Conservation (phyloP, 768 basidiomycete species). For the Trametopsis cervina region DNA sequence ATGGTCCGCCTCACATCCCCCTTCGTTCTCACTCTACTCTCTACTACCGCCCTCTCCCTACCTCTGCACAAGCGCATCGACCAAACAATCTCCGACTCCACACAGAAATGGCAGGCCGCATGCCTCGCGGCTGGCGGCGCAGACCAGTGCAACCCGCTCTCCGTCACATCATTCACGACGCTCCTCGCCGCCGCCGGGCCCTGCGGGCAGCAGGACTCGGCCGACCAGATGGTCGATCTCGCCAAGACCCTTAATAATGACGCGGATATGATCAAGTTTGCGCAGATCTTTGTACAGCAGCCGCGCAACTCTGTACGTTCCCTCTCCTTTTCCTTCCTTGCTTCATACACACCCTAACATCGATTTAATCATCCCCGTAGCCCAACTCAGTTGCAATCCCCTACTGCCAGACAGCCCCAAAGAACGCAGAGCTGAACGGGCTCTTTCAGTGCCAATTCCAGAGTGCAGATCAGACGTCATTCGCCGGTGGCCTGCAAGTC, state of each 20-base stretch:
- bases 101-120: conserved; percentile 42
- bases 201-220: conserved; percentile 41
- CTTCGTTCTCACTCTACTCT: conserved; percentile 24
- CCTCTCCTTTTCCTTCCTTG: background rate
- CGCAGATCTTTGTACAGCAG: conserved; percentile 52
- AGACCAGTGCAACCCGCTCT: conserved; percentile 48
- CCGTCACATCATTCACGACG: conserved; percentile 47
- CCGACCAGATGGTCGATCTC: conserved; percentile 44
- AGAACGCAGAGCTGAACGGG: conserved; percentile 47
- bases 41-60: conserved; percentile 22
- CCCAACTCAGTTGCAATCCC: conserved; percentile 28
- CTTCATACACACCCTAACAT: background rate
- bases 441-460: conserved; percentile 55
- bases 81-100: conserved; percentile 41
- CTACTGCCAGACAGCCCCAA: conserved; percentile 47
- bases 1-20: conserved; percentile 26
- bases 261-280: conserved; percentile 39
- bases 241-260: conserved; percentile 39
- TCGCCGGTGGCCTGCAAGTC: conserved; percentile 36
- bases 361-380: conserved; percentile 6
- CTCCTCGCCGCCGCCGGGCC: conserved; percentile 45
- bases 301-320: conserved; percentile 21
- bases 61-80: conserved; percentile 39
- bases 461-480: conserved; percentile 36
- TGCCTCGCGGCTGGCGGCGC: conserved; percentile 52